Percentiles rank a stretch among this genome's conserved stretches.
Conservation (phyloP, 2,329 filamentous ascomycete genomes). For the Ceratocystis ficicola region DNA sequence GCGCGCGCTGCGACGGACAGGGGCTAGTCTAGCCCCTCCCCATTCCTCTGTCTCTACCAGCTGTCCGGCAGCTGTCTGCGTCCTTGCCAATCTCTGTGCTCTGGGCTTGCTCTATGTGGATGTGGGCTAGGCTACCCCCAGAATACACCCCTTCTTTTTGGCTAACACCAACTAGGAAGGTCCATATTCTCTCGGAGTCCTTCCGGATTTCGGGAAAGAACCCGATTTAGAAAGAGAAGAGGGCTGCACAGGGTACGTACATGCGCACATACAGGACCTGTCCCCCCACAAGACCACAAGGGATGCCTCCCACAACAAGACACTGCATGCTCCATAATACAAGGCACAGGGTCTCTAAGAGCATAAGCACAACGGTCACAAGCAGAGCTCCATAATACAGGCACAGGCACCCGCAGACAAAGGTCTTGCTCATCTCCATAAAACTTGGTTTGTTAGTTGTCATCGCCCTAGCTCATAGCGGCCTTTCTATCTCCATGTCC, state of each 20-base stretch:
- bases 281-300: too few relatives aligned
- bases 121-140: not conserved
- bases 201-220: conserved; percentile 8
- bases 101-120: not conserved
- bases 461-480: too few relatives aligned
- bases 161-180: not conserved
- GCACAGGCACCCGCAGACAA: not conserved
- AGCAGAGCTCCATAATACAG: not conserved
- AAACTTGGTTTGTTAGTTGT: too few relatives aligned
- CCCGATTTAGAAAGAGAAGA: not conserved
- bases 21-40: not conserved
- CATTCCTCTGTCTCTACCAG: not conserved
- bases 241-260: not conserved
- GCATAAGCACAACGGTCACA: not conserved
- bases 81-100: not conserved
- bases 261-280: not conserved
- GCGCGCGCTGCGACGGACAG: not conserved
- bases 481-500: too few relatives aligned
- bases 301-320: too few relatives aligned
- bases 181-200: not conserved
- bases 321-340: too few relatives aligned
- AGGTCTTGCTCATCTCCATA: not conserved
- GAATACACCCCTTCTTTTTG: not conserved
- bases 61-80: not conserved
- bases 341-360: too few relatives aligned